Base-by-base conservation (phyloP, 2,329 filamentous ascomycete species). In the Immersiporthe knoxdaviesiana region DNA sequence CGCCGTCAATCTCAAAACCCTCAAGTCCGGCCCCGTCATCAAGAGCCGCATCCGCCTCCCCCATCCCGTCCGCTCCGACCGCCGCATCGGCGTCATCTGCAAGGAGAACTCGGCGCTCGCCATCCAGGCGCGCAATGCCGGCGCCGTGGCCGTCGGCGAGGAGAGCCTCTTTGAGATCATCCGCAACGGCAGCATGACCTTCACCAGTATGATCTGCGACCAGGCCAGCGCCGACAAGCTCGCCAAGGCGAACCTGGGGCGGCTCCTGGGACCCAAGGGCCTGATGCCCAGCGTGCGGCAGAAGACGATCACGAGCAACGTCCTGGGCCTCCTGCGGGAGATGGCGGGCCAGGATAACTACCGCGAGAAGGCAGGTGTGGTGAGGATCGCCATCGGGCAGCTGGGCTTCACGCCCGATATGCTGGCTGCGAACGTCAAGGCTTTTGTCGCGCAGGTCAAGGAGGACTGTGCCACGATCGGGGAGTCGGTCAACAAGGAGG, bases 251-350 rank as follows among this genome's bases (percentile, higher is more conserved):
- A 67, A 87, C 0, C 79, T 99, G 72, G 95, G 92, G 72, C 87
- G 91, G 73, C 86, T 97, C 58, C 84, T 99, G 27, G 96, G 96
- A 76, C 96, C 97, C 60, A 90, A 88, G 80, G 94, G 94, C 2
- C 81, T 99, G 76, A 98, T 99, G 96, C 96, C 96, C 7, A 97
- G 88, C 78, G 82, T 87, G 70, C 97, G 97, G 84, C 89, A 89
- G 72, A 94, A 93, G 73, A 98, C 96, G 0, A 92, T 99, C 68
- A 93, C 97, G 32, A 91, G 87, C 76, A 91, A 97, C 77, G 87
- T 97, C 21, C 86, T 86, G 66, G 80, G 84, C n/a, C 86, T 90
- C 44, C 92, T 99, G 76, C 88, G 87, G 75, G 92, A 95, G 73
- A 89, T 97, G 80, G 89, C 93, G 18, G 94, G 95, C 71, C 93